A percentile compares a stretch with the other conserved stretches of the same genome.
These are phyloP conservation scores for Boechera stricta DNA, from an alignment of 345 rosid species.

Conservation along the genomic window DNA sequence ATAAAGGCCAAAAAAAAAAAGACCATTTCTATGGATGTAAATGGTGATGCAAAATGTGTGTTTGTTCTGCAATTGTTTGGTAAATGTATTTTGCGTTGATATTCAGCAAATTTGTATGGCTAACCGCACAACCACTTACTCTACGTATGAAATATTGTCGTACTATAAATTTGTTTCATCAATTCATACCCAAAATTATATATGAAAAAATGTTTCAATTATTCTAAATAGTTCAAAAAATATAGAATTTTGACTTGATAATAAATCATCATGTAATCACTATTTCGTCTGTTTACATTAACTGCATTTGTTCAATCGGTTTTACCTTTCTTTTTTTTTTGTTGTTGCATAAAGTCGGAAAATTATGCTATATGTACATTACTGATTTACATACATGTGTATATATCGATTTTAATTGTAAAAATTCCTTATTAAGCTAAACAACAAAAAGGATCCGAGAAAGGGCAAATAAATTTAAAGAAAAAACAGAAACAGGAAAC, in stretches of 20 bases:
- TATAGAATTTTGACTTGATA: too few species aligned
- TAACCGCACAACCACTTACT: not conserved
- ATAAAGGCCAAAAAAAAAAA: not conserved
- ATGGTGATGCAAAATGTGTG: not conserved
- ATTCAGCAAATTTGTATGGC: not conserved
- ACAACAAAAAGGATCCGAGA: constrained; percentile 8
- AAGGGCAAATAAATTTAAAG: not conserved
- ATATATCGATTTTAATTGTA: not conserved
- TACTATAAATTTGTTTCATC: too few species aligned
- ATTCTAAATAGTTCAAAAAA: too few species aligned
- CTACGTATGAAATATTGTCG: not conserved
- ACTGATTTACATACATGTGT: not conserved
- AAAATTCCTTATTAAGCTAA: constrained; percentile 26
- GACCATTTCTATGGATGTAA: not conserved
- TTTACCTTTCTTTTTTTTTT: too few species aligned
- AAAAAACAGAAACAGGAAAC: not conserved
- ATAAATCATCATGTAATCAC: too few species aligned
- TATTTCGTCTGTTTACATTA: too few species aligned
- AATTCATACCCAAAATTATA: too few species aligned
- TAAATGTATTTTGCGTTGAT: constrained; percentile 5
- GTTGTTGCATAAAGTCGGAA: too few species aligned
- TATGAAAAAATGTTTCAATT: too few species aligned
- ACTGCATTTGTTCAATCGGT: too few species aligned
- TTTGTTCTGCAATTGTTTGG: not conserved
- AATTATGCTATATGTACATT: not conserved